Evolutionary conservation across 2,329 filamentous ascomycete genomes (phyloP).

Genomic region (Kalaharituber pfeilii): DNA sequence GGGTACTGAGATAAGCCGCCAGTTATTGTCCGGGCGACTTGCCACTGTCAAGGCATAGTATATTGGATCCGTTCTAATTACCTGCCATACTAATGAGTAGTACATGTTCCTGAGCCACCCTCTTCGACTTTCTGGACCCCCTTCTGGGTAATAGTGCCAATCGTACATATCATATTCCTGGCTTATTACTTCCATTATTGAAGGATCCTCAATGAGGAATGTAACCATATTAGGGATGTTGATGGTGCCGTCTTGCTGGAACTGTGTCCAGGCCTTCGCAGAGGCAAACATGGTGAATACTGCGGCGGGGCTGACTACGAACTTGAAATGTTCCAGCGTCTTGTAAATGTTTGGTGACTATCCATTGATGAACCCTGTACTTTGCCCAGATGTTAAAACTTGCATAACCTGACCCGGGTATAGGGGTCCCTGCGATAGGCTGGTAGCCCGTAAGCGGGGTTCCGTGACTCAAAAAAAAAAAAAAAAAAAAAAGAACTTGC

Average conservation of each 20-base stretch:
- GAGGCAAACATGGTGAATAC: too few species aligned
- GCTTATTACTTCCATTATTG: background rate
- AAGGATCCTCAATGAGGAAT: background rate
- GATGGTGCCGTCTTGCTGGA: background rate
- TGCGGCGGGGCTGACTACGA: too few species aligned
- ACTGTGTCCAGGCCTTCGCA: background rate
- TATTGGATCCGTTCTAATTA: slow-evolving; percentile 4
- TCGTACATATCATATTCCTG: slow-evolving; percentile 1
- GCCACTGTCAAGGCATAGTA: slow-evolving; percentile 9
- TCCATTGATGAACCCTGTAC: too few species aligned
- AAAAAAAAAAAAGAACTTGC: too few species aligned
- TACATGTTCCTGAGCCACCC: slow-evolving; percentile 6
- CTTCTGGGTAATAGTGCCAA: background rate
- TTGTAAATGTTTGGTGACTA: too few species aligned
- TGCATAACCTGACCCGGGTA: too few species aligned
- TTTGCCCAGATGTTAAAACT: too few species aligned
- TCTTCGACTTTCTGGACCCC: background rate
- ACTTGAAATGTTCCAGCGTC: too few species aligned
- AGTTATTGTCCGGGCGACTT: slow-evolving; percentile 5
- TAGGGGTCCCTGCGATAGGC: too few species aligned
- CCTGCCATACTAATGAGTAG: slow-evolving; percentile 6
- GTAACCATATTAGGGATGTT: background rate
- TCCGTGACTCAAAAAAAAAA: too few species aligned
- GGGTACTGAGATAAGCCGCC: slow-evolving; percentile 8
- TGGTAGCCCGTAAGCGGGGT: too few species aligned